Conservation (phyloP, 2,329 filamentous ascomycete genomes). For the Rasamsonia emersonii region DNA sequence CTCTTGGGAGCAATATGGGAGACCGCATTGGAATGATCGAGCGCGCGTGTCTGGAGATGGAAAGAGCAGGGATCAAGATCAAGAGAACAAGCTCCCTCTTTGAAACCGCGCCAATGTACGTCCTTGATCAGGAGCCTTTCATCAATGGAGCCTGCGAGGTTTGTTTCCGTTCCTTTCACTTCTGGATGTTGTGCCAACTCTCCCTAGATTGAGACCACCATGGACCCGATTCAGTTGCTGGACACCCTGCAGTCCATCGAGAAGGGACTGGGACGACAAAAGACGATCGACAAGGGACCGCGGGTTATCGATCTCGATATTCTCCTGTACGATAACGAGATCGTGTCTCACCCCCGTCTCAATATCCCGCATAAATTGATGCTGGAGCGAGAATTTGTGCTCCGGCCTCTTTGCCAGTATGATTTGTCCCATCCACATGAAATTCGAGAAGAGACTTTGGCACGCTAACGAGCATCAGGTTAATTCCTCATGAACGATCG, state of each 20-base stretch:
- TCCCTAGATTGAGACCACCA: slow-evolving; percentile 65
- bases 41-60: slow-evolving; percentile 70
- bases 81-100: slow-evolving; percentile 78
- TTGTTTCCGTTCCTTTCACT: slow-evolving; percentile 23
- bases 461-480: slow-evolving; percentile 18
- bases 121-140: slow-evolving; percentile 78
- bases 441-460: slow-evolving; percentile 4
- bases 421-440: too few relatives aligned
- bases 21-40: slow-evolving; percentile 81
- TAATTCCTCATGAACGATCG: slow-evolving; percentile 32
- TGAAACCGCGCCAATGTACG: slow-evolving; percentile 96
- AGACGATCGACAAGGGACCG: slow-evolving; percentile 85
- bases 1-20: slow-evolving; percentile 86
- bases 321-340: slow-evolving; percentile 65
- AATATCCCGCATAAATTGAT: slow-evolving; percentile 78
- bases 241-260: slow-evolving; percentile 81
- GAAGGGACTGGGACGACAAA: slow-evolving; percentile 65
- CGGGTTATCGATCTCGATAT: slow-evolving; percentile 94
- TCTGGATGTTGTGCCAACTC: slow-evolving; percentile 5
- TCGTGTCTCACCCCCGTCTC: slow-evolving; percentile 62
- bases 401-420: slow-evolving; percentile 64
- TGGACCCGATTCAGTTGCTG: slow-evolving; percentile 67
- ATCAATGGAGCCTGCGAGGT: slow-evolving; percentile 91
- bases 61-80: slow-evolving; percentile 61
- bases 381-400: slow-evolving; percentile 84